Evolutionary conservation across 2,329 filamentous ascomycete species (phyloP), one percentile per base, ranked within the genome.

Genomic region (Paecilomyces niveus): DNA sequence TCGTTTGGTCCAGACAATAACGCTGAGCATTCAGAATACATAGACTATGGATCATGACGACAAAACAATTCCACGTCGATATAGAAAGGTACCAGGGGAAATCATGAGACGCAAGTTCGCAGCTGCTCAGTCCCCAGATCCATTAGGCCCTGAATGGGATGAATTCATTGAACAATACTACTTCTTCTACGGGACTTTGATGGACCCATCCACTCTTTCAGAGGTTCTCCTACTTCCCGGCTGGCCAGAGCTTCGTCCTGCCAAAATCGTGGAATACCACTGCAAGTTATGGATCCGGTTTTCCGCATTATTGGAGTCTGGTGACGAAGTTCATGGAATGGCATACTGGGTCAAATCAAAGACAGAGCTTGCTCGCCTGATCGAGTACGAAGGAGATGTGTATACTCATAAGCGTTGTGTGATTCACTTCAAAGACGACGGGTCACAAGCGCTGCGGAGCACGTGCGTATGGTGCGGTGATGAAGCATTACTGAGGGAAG

Each of bases 101-200:
- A 18, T 45, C 15, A 45, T 18, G 18, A 9, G 39, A 8, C 18
- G n/a, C 39, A 21, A 45, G 8, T 1, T 45, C 15, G 39, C n/a
- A n/a, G 7, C 39, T 45, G 22, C 18, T 8, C 4, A 45, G 39
- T n/a, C 2, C 39, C 15, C 15, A 45, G 39, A 15, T 15, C 13
- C 35, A n/a, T 18, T 13, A 3, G 13, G 35, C 26, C 29, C 32
- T 22, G 29, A 58, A 50, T 53, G 52, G 13, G 53, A 55, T 49
- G 53, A n/a, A n/a, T 55, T 56, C 24, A 31, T 22, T 26, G 35
- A 53, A n/a, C 29, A 55, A 26, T 53, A 33, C 8, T 70, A 69
- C 59, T 69, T 70, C 61, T 68, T 71, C 62, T 70, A 72, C 54
- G 68, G 66, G 24, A 65, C 67, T 10, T 57, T 72, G 13, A 62